phyloP scores from a whole-genome alignment of 1,284 basidiomycete genomes.

The Naganishia liquefaciens region DNA sequence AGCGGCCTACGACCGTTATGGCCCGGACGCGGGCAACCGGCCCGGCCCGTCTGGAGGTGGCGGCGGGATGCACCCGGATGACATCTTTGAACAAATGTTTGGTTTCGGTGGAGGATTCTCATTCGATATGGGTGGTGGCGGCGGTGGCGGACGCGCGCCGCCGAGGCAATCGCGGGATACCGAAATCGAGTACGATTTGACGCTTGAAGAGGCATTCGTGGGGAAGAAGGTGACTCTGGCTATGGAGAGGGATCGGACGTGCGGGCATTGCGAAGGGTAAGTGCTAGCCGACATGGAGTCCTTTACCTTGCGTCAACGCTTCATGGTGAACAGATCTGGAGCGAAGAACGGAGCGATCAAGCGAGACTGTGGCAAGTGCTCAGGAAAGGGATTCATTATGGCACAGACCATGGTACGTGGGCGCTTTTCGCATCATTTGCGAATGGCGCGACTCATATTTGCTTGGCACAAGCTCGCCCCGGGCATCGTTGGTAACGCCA shows the following conservation, averaged over 20 bases:
- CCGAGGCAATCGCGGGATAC: conserved; percentile 61
- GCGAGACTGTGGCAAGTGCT: conserved; percentile 76
- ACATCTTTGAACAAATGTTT: conserved; percentile 79
- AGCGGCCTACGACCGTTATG: conserved; percentile 76
- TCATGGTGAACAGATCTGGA: conserved; percentile 63
- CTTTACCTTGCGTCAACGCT: neutral
- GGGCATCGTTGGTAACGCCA: conserved; percentile 56
- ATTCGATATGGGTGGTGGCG: conserved; percentile 56
- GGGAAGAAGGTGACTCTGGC: conserved; percentile 87
- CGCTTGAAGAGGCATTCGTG: conserved; percentile 88
- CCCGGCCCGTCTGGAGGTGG: conserved; percentile 57
- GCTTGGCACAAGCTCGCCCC: conserved; percentile 44
- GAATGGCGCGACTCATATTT: neutral
- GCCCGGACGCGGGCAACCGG: conserved; percentile 60
- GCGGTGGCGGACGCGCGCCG: conserved; percentile 39
- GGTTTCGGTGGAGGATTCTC: conserved; percentile 57
- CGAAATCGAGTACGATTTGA: conserved; percentile 77
- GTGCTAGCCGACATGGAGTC: conserved; percentile 19
- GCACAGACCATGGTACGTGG: conserved; percentile 48
- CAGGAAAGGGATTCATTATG: conserved; percentile 62
- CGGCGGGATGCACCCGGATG: conserved; percentile 63
- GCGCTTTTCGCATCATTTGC: neutral
- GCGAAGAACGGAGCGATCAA: conserved; percentile 76
- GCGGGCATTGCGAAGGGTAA: conserved; percentile 76
- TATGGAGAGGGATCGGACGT: conserved; percentile 81